Conservation (phyloP, 805 yeast species). For the Pachysolen tannophilus region DNA sequence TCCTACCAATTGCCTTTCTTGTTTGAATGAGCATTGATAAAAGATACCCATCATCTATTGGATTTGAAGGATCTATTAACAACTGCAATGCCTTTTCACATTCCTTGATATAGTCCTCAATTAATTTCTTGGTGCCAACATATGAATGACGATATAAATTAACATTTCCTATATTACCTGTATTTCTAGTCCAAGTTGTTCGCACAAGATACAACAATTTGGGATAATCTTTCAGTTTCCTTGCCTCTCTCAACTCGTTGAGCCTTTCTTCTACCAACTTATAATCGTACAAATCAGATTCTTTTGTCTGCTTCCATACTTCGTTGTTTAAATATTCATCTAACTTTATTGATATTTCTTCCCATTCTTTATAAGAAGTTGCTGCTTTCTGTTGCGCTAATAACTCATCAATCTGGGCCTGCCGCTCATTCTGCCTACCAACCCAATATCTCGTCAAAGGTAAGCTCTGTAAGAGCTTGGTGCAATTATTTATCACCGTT, state of each 20-base stretch:
- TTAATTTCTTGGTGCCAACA: constrained; percentile 77
- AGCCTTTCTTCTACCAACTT: constrained; percentile 46
- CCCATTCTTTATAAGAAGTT: constrained; percentile 53
- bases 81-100: constrained; percentile 44
- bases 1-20: constrained; percentile 84
- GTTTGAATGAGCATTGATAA: constrained; percentile 80
- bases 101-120: constrained; percentile 78
- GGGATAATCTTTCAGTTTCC: constrained; percentile 49
- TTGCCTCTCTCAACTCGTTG: constrained; percentile 48
- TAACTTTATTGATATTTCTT: constrained; percentile 47
- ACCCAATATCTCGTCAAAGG: constrained; percentile 26
- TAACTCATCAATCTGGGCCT: constrained; percentile 28
- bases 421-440: constrained; percentile 30
- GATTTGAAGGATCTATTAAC: constrained; percentile 28
- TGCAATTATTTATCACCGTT: constrained; percentile 23
- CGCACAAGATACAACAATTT: constrained; percentile 65
- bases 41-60: constrained; percentile 59
- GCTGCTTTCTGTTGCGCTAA: constrained; percentile 39
- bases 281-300: constrained; percentile 68
- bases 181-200: constrained; percentile 77
- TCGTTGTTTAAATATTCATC: constrained; percentile 61
- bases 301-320: constrained; percentile 61
- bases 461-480: constrained; percentile 23
- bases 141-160: constrained; percentile 69
- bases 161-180: constrained; percentile 82